These are phyloP conservation scores for Kurtzmaniella natalensis DNA, from an alignment of 1,139 yeast species.

Conservation along the genomic window DNA sequence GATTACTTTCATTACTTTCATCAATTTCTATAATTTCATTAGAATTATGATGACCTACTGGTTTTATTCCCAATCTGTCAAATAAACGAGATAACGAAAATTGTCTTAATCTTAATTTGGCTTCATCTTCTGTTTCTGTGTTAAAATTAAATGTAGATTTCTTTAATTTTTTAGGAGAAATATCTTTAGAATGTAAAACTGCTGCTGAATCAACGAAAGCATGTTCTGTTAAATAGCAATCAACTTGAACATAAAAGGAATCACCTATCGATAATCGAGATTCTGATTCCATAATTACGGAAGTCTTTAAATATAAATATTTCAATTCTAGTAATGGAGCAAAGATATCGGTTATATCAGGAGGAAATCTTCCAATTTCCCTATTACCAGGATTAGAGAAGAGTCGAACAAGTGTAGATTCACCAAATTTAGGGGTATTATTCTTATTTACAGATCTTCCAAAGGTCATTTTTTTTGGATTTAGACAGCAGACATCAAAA, in stretches of 20 bases:
- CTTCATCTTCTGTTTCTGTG: slow-evolving; percentile 54
- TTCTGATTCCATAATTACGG: slow-evolving; percentile 56
- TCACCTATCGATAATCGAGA: slow-evolving; percentile 68
- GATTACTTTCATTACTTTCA: slow-evolving; percentile 11
- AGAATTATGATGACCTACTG: slow-evolving; percentile 13
- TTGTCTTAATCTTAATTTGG: slow-evolving; percentile 50
- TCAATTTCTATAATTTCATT: slow-evolving; percentile 9
- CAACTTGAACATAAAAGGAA: slow-evolving; percentile 58
- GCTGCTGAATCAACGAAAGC: slow-evolving; percentile 3
- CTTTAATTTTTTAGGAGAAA: slow-evolving; percentile 8
- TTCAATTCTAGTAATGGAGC: slow-evolving; percentile 61
- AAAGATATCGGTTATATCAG: slow-evolving; percentile 63
- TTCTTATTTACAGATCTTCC: slow-evolving; percentile 13
- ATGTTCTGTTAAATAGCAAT: slow-evolving; percentile 44
- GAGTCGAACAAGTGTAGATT: slow-evolving; percentile 30
- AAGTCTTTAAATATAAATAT: slow-evolving; percentile 52
- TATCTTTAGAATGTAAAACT: not conserved
- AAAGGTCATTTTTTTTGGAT: slow-evolving; percentile 23
- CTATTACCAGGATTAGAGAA: slow-evolving; percentile 29
- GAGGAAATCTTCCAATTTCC: slow-evolving; percentile 78
- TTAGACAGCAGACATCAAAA: slow-evolving; percentile 33
- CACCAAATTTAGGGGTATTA: slow-evolving; percentile 16
- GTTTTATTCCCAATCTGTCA: slow-evolving; percentile 33
- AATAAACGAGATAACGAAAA: slow-evolving; percentile 55
- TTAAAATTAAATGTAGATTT: slow-evolving; percentile 17